These are phyloP conservation scores for Westerdykella sp. DNA, from an alignment of 2,329 filamentous ascomycete genomes.

Conservation along the genomic window DNA sequence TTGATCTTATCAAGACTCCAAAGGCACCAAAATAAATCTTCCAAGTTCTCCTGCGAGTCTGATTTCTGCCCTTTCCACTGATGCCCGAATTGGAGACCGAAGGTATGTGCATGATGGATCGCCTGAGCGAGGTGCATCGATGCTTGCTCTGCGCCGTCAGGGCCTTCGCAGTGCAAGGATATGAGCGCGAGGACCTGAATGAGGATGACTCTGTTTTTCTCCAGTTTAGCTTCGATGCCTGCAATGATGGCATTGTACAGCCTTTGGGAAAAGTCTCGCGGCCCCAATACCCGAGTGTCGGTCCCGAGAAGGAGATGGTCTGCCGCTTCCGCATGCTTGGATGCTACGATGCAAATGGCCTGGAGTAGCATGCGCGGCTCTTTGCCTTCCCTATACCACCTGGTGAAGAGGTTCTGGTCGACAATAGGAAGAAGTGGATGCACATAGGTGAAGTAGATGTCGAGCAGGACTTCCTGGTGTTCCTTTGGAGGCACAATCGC, in stretches of 20 bases:
- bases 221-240: conserved; percentile 37
- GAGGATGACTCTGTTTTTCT: conserved; percentile 42
- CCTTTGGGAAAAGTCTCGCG: conserved; percentile 42
- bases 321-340: conserved; percentile 42
- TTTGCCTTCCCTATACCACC: conserved; percentile 29
- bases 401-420: conserved; percentile 39
- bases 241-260: conserved; percentile 40
- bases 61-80: conserved; percentile 36
- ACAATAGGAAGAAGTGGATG: conserved; percentile 45
- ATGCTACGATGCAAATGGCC: conserved; percentile 45
- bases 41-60: conserved; percentile 35
- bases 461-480: conserved; percentile 36
- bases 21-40: conserved; percentile 46
- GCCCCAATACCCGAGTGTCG: conserved; percentile 28
- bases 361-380: conserved; percentile 39
- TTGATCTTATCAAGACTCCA: conserved; percentile 47
- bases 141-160: conserved; percentile 43
- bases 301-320: conserved; percentile 37
- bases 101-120: conserved; percentile 46
- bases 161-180: conserved; percentile 44
- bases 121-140: conserved; percentile 45
- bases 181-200: conserved; percentile 44
- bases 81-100: conserved; percentile 42
- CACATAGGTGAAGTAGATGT: conserved; percentile 43
- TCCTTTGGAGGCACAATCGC: conserved; percentile 29